Base-by-base conservation (phyloP, 306 rosid genomes). In the Prinsepia uniflora region DNA sequence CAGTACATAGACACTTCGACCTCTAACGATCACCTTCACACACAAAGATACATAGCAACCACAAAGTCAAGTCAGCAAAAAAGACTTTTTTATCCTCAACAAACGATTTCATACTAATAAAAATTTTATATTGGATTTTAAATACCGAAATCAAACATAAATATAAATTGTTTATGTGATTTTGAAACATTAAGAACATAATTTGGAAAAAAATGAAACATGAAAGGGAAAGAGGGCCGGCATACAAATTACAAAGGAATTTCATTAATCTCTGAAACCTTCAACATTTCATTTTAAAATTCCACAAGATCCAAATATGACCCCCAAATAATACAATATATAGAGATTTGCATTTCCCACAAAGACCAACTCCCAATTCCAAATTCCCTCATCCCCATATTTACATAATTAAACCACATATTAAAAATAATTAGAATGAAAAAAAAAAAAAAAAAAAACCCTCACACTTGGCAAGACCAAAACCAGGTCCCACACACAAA, bases 391-490 rank as follows among this genome's bases (percentile, higher is more conserved):
- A 20, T 53, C 63, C 63, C 34, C 42, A 34, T 58, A 58, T 13
- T 24, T 30, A 58, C 41, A 11, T 30, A 13, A 58, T 58, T 58
- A 17, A 24, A 2, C 41, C 41, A 12, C 34, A 20, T 8, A 20
- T 55, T 20, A 58, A 30, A 58, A 12, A 0, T 9, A 56, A 36
- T 6, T 56, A 20, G 34, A 55, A 55, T 9, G 20, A 10, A 0
- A 55, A n/a, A n/a, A n/a, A n/a, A n/a, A n/a, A n/a, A n/a, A n/a
- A 10, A 20, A 10, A 1, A 60, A 60, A 4, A 2, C 63, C 63
- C 63, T 58, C n/a, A 50, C 34, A 12, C 6, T 40, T 53, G 63
- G 49, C 72, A 11, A 53, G 18, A 40, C 73, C 73, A 68, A 68
- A 68, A 40, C 63, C 12, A 2, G 30, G 42, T 12, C 36, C 36